phyloP scores from a whole-genome alignment of 768 basidiomycete genomes.

The Symmetrospora coprosmae region DNA sequence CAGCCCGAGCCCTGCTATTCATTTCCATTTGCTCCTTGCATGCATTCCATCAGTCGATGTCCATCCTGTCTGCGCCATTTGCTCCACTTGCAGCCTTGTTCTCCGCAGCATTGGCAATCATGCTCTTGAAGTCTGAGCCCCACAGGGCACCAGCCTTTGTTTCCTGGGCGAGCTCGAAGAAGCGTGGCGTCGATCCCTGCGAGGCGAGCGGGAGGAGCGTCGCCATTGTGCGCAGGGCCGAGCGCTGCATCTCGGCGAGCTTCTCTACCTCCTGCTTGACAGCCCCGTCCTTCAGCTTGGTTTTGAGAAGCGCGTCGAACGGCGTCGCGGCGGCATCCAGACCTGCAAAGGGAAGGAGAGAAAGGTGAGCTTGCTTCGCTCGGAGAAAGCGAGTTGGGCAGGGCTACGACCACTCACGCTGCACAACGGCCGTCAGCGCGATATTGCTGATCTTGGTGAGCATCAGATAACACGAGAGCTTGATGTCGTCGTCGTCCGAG shows the following conservation, averaged over 20 bases:
- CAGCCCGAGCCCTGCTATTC: no score
- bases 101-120: slow-evolving; percentile 2
- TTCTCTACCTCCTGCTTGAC: slow-evolving; percentile 79
- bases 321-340: slow-evolving; percentile 72
- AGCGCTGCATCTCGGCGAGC: slow-evolving; percentile 77
- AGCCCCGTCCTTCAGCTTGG: slow-evolving; percentile 78
- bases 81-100: not conserved
- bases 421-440: slow-evolving; percentile 66
- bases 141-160: not conserved
- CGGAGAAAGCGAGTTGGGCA: not conserved
- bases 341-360: slow-evolving; percentile 5
- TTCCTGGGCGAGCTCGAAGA: not conserved
- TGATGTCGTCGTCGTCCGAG: slow-evolving; percentile 86
- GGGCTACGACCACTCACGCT: slow-evolving; percentile 40
- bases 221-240: slow-evolving; percentile 71
- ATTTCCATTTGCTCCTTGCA: not conserved
- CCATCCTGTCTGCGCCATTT: slow-evolving; percentile 5
- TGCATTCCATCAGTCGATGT: slow-evolving; percentile 3
- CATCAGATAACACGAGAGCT: slow-evolving; percentile 90
- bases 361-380: not conserved
- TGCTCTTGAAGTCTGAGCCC: slow-evolving; percentile 8
- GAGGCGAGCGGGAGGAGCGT: slow-evolving; percentile 59
- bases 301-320: slow-evolving; percentile 78
- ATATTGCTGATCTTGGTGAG: slow-evolving; percentile 77
- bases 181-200: not conserved